Conservation (phyloP, 176 grass and related monocot genomes). For the Cenchrus americanus region DNA sequence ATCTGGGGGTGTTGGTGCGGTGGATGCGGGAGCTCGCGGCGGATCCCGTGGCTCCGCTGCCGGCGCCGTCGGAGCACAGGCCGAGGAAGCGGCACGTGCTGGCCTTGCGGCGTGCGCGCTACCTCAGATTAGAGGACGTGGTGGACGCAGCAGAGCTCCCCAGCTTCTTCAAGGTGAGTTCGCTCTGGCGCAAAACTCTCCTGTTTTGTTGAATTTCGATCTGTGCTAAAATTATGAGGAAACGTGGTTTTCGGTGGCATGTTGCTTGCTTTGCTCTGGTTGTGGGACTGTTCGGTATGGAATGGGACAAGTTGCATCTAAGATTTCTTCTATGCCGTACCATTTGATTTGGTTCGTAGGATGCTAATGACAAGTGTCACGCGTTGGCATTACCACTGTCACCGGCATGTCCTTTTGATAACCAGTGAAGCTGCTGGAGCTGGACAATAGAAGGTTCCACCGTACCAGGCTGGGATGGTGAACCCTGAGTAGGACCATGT, state of each 20-base stretch:
- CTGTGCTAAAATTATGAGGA: conserved; percentile 9
- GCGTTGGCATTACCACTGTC: conserved; percentile 39
- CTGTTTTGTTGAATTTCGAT: conserved; percentile 15
- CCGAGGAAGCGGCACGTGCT: conserved; percentile 57
- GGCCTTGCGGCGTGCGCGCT: conserved; percentile 60
- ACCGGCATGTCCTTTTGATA: conserved; percentile 23
- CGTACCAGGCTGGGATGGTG: background rate
- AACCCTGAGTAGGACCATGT: conserved; percentile 23
- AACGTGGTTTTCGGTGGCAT: background rate
- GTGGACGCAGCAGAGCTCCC: conserved; percentile 59
- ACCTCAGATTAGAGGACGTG: conserved; percentile 61
- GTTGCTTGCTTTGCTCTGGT: conserved; percentile 28
- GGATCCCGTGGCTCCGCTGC: conserved; percentile 55
- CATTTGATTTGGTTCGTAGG: conserved; percentile 25
- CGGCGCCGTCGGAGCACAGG: conserved; percentile 29
- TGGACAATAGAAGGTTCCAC: background rate
- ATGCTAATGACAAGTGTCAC: conserved; percentile 36
- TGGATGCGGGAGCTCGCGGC: conserved; percentile 62
- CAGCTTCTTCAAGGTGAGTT: conserved; percentile 59
- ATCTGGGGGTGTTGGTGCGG: conserved; percentile 47
- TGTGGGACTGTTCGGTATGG: conserved; percentile 18
- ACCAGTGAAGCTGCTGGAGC: conserved; percentile 16
- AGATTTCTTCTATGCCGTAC: conserved; percentile 37
- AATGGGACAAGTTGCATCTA: conserved; percentile 37
- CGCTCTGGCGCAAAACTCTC: conserved; percentile 26